Percentiles rank a stretch among this genome's conserved stretches.
Conservation (phyloP, 192 early-diverging fungal genomes). For the Gaertneriomyces sp. region DNA sequence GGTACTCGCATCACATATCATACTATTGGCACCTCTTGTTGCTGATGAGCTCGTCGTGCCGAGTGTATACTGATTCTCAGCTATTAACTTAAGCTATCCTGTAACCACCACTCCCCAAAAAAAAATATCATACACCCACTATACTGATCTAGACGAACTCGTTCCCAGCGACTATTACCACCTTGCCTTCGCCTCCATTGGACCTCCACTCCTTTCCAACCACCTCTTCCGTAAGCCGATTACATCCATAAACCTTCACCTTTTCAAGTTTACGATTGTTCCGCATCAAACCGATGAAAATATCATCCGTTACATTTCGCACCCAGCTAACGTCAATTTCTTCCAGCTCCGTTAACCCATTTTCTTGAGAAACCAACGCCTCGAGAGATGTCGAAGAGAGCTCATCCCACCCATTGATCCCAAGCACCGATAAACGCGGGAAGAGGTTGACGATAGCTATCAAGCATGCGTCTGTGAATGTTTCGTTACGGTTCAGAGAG, state of each 20-base stretch:
- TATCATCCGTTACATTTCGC: slow-evolving; percentile 64
- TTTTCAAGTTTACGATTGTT: slow-evolving; percentile 45
- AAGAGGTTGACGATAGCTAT: slow-evolving; percentile 57
- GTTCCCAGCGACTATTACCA: slow-evolving; percentile 37
- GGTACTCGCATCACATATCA: too few species aligned
- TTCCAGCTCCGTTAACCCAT: slow-evolving; percentile 33
- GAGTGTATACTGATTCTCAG: too few species aligned
- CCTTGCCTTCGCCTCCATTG: slow-evolving; percentile 22
- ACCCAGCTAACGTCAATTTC: slow-evolving; percentile 68
- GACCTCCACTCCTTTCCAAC: slow-evolving; percentile 25
- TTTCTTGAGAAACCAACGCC: slow-evolving; percentile 31
- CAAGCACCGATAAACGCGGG: slow-evolving; percentile 23
- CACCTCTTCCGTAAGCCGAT: slow-evolving; percentile 49
- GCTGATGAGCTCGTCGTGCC: too few species aligned
- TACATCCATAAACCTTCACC: slow-evolving; percentile 74
- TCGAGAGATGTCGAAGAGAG: slow-evolving; percentile 56
- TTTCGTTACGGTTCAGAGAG: slow-evolving; percentile 60
- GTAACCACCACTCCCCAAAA: too few species aligned
- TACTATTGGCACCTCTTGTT: too few species aligned
- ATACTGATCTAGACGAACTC: slow-evolving; percentile 29
- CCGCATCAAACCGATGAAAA: slow-evolving; percentile 57
- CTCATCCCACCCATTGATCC: slow-evolving; percentile 70
- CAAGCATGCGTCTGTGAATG: slow-evolving; percentile 61
- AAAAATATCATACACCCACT: too few species aligned
- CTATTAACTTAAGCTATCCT: too few species aligned